These are phyloP conservation scores for Epichloe aotearoae DNA, from an alignment of 2,329 filamentous ascomycete genomes.

Conservation along the genomic window DNA sequence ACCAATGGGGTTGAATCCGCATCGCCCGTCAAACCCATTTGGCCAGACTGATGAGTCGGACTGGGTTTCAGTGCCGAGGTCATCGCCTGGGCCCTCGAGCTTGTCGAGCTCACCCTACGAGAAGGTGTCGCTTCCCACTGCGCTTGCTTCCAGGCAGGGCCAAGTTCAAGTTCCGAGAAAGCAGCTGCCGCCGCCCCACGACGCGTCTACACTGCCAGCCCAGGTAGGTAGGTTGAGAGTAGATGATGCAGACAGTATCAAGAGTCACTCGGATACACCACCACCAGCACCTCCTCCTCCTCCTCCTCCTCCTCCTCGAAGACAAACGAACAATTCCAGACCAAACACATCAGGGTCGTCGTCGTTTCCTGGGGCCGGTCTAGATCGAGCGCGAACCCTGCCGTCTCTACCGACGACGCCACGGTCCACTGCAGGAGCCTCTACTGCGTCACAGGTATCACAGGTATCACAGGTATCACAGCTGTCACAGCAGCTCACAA, in stretches of 20 bases:
- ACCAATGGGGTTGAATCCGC: slow-evolving; percentile 55
- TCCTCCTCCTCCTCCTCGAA: slow-evolving; percentile 34
- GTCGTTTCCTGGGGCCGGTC: slow-evolving; percentile 6
- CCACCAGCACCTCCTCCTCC: slow-evolving; percentile 22
- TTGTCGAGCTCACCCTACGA: slow-evolving; percentile 48
- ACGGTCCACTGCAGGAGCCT: slow-evolving; percentile 15
- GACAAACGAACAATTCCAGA: slow-evolving; percentile 22
- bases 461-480: slow-evolving; percentile 19
- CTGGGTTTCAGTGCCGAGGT: slow-evolving; percentile 58
- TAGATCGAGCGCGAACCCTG: slow-evolving; percentile 14
- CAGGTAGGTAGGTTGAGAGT: slow-evolving; percentile 32
- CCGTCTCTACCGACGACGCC: slow-evolving; percentile 15
- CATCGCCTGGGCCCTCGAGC: slow-evolving; percentile 40
- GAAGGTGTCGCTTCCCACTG: slow-evolving; percentile 37
- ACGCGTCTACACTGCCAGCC: slow-evolving; percentile 31
- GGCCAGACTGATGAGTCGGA: slow-evolving; percentile 60
- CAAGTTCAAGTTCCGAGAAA: slow-evolving; percentile 30
- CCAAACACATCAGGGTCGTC: slow-evolving; percentile 4
- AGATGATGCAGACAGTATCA: slow-evolving; percentile 23
- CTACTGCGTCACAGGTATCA: slow-evolving; percentile 22
- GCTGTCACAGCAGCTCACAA: slow-evolving; percentile 17
- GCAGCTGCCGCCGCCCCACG: slow-evolving; percentile 37
- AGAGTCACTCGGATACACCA: slow-evolving; percentile 9
- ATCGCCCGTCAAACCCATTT: slow-evolving; percentile 72
- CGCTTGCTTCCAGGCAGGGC: slow-evolving; percentile 28